Conservation (phyloP, 1,284 basidiomycete species). For the Ustilago bromivora region DNA sequence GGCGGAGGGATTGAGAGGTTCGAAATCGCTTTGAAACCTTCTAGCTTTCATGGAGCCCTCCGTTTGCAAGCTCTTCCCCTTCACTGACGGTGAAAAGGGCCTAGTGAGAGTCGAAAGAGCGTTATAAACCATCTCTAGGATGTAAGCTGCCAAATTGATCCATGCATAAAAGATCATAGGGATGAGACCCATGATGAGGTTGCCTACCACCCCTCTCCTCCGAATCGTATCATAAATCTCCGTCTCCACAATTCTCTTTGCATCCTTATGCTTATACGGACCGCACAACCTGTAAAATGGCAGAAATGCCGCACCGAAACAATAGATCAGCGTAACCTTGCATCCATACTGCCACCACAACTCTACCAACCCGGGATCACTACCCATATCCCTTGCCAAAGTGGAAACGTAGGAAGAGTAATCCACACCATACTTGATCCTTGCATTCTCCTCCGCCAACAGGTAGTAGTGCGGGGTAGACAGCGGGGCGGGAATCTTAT, state of each 20-base stretch:
- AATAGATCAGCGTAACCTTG: slow-evolving; percentile 75
- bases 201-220: slow-evolving; percentile 75
- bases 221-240: slow-evolving; percentile 78
- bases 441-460: slow-evolving; percentile 73
- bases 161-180: slow-evolving; percentile 71
- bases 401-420: slow-evolving; percentile 75
- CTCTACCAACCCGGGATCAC: slow-evolving; percentile 73
- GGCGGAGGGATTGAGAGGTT: slow-evolving; percentile 5
- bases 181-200: slow-evolving; percentile 74
- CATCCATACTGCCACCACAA: slow-evolving; percentile 74
- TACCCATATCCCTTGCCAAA: slow-evolving; percentile 76
- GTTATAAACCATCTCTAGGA: slow-evolving; percentile 57
- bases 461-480: slow-evolving; percentile 75
- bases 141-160: slow-evolving; percentile 69
- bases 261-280: slow-evolving; percentile 71
- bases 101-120: slow-evolving; percentile 8
- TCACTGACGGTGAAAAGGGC: slow-evolving; percentile 6
- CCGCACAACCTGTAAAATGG: slow-evolving; percentile 77
- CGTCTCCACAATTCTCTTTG: slow-evolving; percentile 72
- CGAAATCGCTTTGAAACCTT: slow-evolving; percentile 40
- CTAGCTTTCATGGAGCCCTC: slow-evolving; percentile 14
- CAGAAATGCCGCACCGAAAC: slow-evolving; percentile 76
- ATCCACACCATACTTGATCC: slow-evolving; percentile 77
- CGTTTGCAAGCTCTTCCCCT: background rate
- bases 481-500: slow-evolving; percentile 72